These are phyloP conservation scores for Antrodiella citrinella DNA, from an alignment of 768 basidiomycete genomes.

Conservation along the genomic window DNA sequence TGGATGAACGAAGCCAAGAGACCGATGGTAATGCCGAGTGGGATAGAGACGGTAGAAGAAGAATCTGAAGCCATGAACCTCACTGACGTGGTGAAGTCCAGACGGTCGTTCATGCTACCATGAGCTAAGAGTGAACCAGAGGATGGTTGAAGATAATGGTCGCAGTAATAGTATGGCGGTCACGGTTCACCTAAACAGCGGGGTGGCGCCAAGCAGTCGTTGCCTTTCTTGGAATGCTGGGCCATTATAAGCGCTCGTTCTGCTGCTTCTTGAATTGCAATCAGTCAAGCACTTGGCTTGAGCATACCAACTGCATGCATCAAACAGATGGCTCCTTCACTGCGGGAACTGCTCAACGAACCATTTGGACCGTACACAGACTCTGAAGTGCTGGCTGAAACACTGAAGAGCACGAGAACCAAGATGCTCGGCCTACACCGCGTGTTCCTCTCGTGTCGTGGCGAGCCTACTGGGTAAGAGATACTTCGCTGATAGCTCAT, in stretches of 20 bases:
- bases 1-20: conserved; percentile 84
- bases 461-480: not conserved
- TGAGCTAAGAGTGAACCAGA: not conserved
- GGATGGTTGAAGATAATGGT: too few species aligned
- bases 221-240: too few species aligned
- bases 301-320: too few species aligned
- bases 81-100: conserved; percentile 1
- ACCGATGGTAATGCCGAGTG: conserved; percentile 45
- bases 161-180: too few species aligned
- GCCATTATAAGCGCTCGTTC: too few species aligned
- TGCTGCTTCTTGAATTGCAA: too few species aligned
- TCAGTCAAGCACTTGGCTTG: too few species aligned
- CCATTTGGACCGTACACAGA: not conserved
- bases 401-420: not conserved
- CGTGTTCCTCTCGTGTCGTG: not conserved
- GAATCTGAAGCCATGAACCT: conserved; percentile 18
- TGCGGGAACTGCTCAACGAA: not conserved
- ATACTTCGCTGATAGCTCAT: not conserved
- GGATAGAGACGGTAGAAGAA: conserved; percentile 29
- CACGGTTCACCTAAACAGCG: too few species aligned
- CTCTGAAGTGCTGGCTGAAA: not conserved
- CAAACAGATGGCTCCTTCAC: not conserved
- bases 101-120: not conserved
- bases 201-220: too few species aligned
- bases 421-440: not conserved